Evolutionary conservation across 305 asterid species (phyloP), one percentile per base, ranked within the genome.

Genomic region (Solanum hybrid): DNA sequence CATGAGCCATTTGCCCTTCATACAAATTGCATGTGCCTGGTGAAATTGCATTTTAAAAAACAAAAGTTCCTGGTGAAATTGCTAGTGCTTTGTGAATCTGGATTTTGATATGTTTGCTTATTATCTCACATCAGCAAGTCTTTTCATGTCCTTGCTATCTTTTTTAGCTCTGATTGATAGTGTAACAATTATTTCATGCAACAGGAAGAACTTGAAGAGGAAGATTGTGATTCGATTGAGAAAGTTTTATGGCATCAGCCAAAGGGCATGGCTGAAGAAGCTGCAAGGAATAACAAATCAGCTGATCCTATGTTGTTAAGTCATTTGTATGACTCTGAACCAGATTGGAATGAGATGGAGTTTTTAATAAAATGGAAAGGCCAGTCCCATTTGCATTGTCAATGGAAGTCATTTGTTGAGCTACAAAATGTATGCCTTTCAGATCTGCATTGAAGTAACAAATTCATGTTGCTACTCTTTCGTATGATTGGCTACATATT

Each of bases 171-270:
- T 31, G 76, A 51, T 19, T 19, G 76, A 31, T 19, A 15, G 38
- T 31, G 26, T 19, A 51, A 10, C 38, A 51, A 51, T 31, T 45
- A 19, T 84, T 84, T 84, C 76, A 72, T 82, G 32, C 73, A 89
- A 92, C 91, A 98, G 99, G 99, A 94, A 86, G 99, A 96, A 84
- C 82, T 90, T 88, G 98, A 95, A 92, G 99, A 97, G 93, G 99
- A 97, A 94, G 99, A 96, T 87, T 94, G 94, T 84, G 99, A 98
- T 85, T 92, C 96, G 10, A 97, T 98, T 90, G 99, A 98, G 94
- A 97, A 94, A 93, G 99, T 98, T 85, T 91, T 98, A 80, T 98
- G 99, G 99, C 99, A 98, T 94, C 99, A 98, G 92, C 98, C 98
- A 38, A 97, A 92, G 95, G 99, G 99, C 91, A 93, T 93, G 88